Evolutionary conservation across 1,139 yeast species (phyloP).

Genomic region (Nakaseomyces uthaithaninus): DNA sequence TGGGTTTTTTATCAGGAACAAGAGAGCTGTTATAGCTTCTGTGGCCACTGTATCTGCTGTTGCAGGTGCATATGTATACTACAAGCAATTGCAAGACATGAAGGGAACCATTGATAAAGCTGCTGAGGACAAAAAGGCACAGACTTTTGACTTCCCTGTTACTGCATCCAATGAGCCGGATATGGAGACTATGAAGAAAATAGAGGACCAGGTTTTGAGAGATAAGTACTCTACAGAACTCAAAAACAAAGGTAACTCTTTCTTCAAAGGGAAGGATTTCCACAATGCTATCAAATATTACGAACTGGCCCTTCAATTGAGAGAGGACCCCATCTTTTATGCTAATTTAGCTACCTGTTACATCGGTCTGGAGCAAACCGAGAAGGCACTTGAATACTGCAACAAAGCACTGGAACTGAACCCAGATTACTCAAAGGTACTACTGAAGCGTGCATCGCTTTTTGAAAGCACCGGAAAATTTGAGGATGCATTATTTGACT

Average conservation of each 20-base stretch:
- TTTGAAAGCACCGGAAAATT: constrained; percentile 72
- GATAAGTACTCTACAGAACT: constrained; percentile 66
- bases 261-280: constrained; percentile 63
- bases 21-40: constrained; percentile 52
- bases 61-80: constrained; percentile 50
- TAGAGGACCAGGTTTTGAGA: constrained; percentile 35
- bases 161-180: constrained; percentile 44
- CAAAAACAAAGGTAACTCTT: constrained; percentile 84
- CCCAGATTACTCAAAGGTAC: constrained; percentile 86
- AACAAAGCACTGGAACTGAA: constrained; percentile 76
- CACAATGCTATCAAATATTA: constrained; percentile 70
- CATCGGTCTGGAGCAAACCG: constrained; percentile 69
- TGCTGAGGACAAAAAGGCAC: constrained; percentile 8
- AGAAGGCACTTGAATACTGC: constrained; percentile 80
- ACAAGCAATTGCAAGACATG: constrained; percentile 32
- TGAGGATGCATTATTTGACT: constrained; percentile 84
- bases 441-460: constrained; percentile 74
- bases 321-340: constrained; percentile 78
- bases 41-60: constrained; percentile 56
- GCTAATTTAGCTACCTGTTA: constrained; percentile 95
- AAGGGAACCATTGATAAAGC: constrained; percentile 13
- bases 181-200: constrained; percentile 35
- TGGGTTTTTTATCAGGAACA: constrained; percentile 48
- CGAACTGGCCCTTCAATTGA: constrained; percentile 65
- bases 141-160: constrained; percentile 9